A percentile compares a stretch with the other conserved stretches of the same genome.
phyloP scores from a whole-genome alignment of 805 yeast species.

The Tetrapisispora nanseiensis region DNA sequence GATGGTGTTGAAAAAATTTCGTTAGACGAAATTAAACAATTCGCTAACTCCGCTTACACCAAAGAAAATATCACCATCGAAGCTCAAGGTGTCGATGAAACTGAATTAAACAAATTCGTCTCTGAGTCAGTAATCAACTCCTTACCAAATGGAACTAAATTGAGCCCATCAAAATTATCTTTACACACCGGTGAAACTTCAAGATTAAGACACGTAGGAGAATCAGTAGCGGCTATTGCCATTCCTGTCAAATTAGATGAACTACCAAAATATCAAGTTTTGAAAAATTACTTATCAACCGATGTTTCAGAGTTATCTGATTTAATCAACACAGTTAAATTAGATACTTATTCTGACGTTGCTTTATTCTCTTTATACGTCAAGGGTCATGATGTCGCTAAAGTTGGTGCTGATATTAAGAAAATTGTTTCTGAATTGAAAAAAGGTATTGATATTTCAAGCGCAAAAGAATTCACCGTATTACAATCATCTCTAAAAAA shows the following conservation, averaged over 20 bases:
- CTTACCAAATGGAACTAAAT: slow-evolving; percentile 49
- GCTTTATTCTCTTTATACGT: slow-evolving; percentile 70
- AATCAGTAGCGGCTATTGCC: slow-evolving; percentile 70
- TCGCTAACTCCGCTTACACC: slow-evolving; percentile 59
- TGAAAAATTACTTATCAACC: slow-evolving; percentile 55
- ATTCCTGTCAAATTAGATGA: slow-evolving; percentile 60
- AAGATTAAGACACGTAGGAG: slow-evolving; percentile 52
- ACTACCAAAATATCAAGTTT: slow-evolving; percentile 57
- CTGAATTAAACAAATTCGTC: slow-evolving; percentile 60
- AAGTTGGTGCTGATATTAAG: slow-evolving; percentile 53
- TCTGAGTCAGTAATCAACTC: slow-evolving; percentile 49
- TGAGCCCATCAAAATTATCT: slow-evolving; percentile 32
- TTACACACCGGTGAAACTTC: slow-evolving; percentile 55
- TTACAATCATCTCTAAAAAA: slow-evolving; percentile 36
- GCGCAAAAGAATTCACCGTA: slow-evolving; percentile 47
- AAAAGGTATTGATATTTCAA: slow-evolving; percentile 46
- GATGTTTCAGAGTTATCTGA: slow-evolving; percentile 49
- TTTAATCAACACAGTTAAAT: slow-evolving; percentile 41
- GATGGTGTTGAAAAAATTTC: slow-evolving; percentile 53
- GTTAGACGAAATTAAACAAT: slow-evolving; percentile 54
- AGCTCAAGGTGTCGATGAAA: slow-evolving; percentile 64
- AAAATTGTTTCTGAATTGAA: slow-evolving; percentile 44
- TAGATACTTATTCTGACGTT: slow-evolving; percentile 64
- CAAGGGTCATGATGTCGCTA: slow-evolving; percentile 46
- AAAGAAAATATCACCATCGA: slow-evolving; percentile 59